Base-by-base conservation (phyloP, 495 filamentous ascomycete genomes). In the Letharia lupina region DNA sequence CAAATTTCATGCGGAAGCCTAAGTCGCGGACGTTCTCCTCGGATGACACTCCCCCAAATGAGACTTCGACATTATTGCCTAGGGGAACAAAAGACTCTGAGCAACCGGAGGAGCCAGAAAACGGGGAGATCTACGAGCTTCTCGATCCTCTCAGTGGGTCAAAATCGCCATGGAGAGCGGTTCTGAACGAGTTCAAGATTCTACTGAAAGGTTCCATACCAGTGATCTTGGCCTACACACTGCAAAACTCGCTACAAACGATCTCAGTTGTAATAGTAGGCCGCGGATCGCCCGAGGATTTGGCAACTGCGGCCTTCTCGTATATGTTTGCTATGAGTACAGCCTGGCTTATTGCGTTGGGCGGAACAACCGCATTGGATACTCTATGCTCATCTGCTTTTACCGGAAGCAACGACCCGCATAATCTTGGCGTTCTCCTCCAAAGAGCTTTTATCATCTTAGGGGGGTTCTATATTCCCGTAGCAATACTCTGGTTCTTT, bases 251-350 rank as follows among this genome's bases (percentile, higher is more conserved):
- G 20, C 79, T 96, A 0, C 92, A 96, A 74, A 96, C 92, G 0
- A 73, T 89, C 28, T 94, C 91, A 0, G 89, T 96, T 8, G 76
- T 96, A 41, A 87, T 96, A 20, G 90, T 91, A 28, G 93, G 93
- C 31, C 85, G 91, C 13, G 79, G 90, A 12, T 91, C 88, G 2
- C 89, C 93, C 1, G 86, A 93, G 73, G 85, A 91, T 28, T 79
- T 97, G 12, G 89, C 92, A 3, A 89, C 89, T 0, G 88, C 89
- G 9, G 91, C 93, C 12, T 96, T 96, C 75, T 88, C 89, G 1
- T 91, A 93, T 76, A 93, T 96, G 93, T 97, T 96, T 68, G 93
- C 93, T 50, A 90, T 91, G 87, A 85, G 90, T 15, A 93, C 90
- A 2, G 93, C 83, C 2, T 96, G 93, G 93, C 80, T 97, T 61